Percentiles rank a stretch among this genome's conserved stretches.
phyloP scores from a whole-genome alignment of 805 yeast genomes.

The Zygosaccharomyces lentus region DNA sequence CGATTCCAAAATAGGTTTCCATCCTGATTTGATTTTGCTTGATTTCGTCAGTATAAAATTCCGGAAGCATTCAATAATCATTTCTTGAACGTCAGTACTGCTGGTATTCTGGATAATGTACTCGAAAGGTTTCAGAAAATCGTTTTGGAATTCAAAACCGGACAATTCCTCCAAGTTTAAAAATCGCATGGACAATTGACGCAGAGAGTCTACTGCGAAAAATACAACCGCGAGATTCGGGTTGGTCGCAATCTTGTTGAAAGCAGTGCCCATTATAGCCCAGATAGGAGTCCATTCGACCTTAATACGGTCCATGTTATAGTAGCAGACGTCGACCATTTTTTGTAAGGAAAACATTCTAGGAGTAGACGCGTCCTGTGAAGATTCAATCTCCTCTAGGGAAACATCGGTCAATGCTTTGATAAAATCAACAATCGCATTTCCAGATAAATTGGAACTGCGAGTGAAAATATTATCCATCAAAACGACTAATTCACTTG shows the following conservation, averaged over 20 bases:
- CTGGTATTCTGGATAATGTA: constrained; percentile 66
- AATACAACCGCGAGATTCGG: constrained; percentile 70
- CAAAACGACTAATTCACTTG: constrained; percentile 69
- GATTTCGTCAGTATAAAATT: constrained; percentile 80
- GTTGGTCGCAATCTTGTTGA: constrained; percentile 80
- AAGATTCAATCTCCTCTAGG: constrained; percentile 83
- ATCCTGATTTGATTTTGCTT: constrained; percentile 78
- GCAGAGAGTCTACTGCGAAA: constrained; percentile 88
- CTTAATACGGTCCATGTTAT: constrained; percentile 93
- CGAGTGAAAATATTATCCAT: constrained; percentile 86
- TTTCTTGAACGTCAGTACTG: constrained; percentile 68
- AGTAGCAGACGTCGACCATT: constrained; percentile 95
- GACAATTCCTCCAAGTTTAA: constrained; percentile 90
- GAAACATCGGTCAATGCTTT: constrained; percentile 83
- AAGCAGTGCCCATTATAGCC: constrained; percentile 88
- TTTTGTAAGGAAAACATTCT: constrained; percentile 90
- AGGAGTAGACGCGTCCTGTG: constrained; percentile 77
- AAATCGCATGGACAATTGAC: constrained; percentile 90
- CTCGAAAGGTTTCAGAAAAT: constrained; percentile 86
- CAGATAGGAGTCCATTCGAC: constrained; percentile 96
- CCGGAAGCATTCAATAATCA: constrained; percentile 85
- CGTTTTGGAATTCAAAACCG: constrained; percentile 93
- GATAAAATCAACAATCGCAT: constrained; percentile 82
- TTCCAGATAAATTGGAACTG: constrained; percentile 73
- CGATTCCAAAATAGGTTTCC: constrained; percentile 84